These are phyloP conservation scores for Pseudodiploospora longispora DNA, from an alignment of 2,329 filamentous ascomycete species.

Conservation along the genomic window DNA sequence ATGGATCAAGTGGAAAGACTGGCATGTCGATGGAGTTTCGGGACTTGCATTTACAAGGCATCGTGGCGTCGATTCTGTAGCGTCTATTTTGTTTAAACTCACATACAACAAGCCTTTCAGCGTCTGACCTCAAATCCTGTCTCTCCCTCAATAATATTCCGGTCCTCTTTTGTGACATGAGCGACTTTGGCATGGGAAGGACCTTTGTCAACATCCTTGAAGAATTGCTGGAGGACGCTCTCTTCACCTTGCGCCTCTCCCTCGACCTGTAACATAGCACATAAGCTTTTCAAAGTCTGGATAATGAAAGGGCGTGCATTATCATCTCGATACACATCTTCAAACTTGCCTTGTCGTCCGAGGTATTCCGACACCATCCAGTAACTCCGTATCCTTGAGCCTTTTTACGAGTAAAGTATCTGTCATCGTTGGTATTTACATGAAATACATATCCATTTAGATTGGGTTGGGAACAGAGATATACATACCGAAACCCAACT, in stretches of 20 bases:
- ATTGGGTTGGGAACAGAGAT: not conserved
- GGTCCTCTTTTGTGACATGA: slow-evolving; percentile 61
- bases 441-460: not conserved
- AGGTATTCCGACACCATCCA: slow-evolving; percentile 55
- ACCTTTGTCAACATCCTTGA: slow-evolving; percentile 68
- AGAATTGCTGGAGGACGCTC: slow-evolving; percentile 56
- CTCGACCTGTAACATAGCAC: slow-evolving; percentile 54
- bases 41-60: too few relatives aligned
- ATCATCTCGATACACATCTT: too few relatives aligned
- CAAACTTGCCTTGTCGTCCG: slow-evolving; percentile 41
- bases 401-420: slow-evolving; percentile 47
- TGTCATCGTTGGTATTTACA: slow-evolving; percentile 13
- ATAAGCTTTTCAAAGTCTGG: not conserved
- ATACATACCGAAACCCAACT: slow-evolving; percentile 44
- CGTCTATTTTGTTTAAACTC: too few relatives aligned
- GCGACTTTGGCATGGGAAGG: slow-evolving; percentile 65
- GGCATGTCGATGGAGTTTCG: not conserved
- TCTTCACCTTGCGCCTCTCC: slow-evolving; percentile 79
- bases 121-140: slow-evolving; percentile 51
- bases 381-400: slow-evolving; percentile 44
- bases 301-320: not conserved
- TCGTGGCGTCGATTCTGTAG: too few relatives aligned
- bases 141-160: slow-evolving; percentile 60
- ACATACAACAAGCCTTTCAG: slow-evolving; percentile 11
- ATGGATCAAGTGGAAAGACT: not conserved